phyloP scores from a whole-genome alignment of 345 rosid genomes.

The Raphanus raphanistrum region DNA sequence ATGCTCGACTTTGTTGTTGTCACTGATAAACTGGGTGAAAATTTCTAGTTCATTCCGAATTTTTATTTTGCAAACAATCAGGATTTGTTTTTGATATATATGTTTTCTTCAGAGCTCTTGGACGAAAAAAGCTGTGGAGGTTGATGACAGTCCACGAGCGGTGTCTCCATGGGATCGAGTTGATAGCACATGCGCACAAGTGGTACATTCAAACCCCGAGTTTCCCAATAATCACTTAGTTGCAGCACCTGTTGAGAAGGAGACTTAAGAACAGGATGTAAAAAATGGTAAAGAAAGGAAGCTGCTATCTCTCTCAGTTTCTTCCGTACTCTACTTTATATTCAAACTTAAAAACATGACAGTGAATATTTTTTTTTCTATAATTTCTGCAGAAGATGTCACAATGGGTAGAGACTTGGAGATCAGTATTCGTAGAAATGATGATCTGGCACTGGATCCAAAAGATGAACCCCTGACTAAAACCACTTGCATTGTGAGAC shows the following conservation, averaged over 20 bases:
- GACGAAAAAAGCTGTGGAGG: conserved; percentile 61
- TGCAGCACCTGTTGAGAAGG: conserved; percentile 40
- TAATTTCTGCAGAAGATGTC: conserved; percentile 46
- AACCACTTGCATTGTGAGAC: conserved; percentile 22
- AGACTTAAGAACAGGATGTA: conserved; percentile 42
- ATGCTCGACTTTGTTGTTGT: conserved; percentile 8
- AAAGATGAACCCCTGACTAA: conserved; percentile 40
- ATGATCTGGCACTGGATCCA: conserved; percentile 41
- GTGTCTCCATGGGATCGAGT: conserved; percentile 51
- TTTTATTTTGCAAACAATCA: not conserved
- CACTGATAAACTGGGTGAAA: conserved; percentile 15
- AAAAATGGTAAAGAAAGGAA: conserved; percentile 41
- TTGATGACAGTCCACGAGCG: conserved; percentile 54
- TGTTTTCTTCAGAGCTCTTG: conserved; percentile 59
- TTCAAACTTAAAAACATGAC: conserved; percentile 15
- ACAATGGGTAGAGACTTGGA: conserved; percentile 45
- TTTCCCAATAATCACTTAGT: conserved; percentile 40
- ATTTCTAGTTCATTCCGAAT: not conserved
- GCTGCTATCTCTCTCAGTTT: conserved; percentile 18
- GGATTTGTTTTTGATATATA: not conserved
- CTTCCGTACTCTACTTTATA: not conserved
- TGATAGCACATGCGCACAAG: conserved; percentile 75
- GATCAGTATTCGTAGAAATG: conserved; percentile 40
- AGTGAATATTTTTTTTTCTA: not conserved
- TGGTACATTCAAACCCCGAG: conserved; percentile 55